Evolutionary conservation across 1,284 basidiomycete species (phyloP).

Genomic region (Pascua guehoae): DNA sequence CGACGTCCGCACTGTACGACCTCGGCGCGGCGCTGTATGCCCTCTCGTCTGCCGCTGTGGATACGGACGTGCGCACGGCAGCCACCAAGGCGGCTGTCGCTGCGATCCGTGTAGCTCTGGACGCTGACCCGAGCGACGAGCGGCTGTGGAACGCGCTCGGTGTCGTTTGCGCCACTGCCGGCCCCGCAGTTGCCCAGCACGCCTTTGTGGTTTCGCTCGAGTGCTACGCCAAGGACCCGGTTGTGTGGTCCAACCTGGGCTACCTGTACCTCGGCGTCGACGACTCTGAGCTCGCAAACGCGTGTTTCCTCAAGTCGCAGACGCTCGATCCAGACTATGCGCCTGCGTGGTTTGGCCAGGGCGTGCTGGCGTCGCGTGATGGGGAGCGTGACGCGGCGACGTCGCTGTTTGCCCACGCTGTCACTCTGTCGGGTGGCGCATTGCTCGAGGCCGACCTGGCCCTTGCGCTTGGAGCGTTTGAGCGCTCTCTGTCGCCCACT

Average conservation of each 20-base stretch:
- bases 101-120: constrained; percentile 70
- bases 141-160: constrained; percentile 67
- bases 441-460: constrained; percentile 82
- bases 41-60: constrained; percentile 46
- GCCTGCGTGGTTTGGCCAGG: constrained; percentile 91
- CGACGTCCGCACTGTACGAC: constrained; percentile 69
- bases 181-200: constrained; percentile 66
- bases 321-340: constrained; percentile 87
- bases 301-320: constrained; percentile 83
- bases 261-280: constrained; percentile 79
- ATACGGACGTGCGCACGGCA: constrained; percentile 42
- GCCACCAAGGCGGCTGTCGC: constrained; percentile 59
- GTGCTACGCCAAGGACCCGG: constrained; percentile 71
- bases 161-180: constrained; percentile 37
- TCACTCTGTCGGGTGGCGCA: constrained; percentile 62
- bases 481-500: constrained; percentile 43
- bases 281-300: constrained; percentile 79
- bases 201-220: constrained; percentile 88
- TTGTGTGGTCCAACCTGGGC: constrained; percentile 85
- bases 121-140: constrained; percentile 68
- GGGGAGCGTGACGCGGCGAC: constrained; percentile 62
- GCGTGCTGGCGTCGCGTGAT: constrained; percentile 68
- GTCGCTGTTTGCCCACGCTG: constrained; percentile 77
- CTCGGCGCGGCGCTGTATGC: constrained; percentile 65
- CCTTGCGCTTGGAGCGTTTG: constrained; percentile 65